phyloP scores from a whole-genome alignment of 2,329 filamentous ascomycete genomes.

The Cytospora mali region DNA sequence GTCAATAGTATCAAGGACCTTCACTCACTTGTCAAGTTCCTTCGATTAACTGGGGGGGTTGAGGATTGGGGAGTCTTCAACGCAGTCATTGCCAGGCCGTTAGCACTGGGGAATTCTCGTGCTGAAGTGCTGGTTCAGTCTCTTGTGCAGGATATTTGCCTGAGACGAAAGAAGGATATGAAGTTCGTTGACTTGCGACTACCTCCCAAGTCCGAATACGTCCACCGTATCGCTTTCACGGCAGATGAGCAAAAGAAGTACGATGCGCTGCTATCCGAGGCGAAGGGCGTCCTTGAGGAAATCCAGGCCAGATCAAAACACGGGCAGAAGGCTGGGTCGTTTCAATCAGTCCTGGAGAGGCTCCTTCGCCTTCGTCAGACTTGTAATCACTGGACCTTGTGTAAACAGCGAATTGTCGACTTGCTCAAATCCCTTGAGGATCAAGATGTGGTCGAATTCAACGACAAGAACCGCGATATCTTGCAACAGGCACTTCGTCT shows the following conservation, averaged over 20 bases:
- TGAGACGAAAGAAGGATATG: conserved; percentile 87
- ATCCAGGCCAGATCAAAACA: conserved; percentile 52
- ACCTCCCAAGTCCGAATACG: conserved; percentile 75
- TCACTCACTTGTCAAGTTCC: conserved; percentile 77
- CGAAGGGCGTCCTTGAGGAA: conserved; percentile 68
- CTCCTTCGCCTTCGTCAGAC: conserved; percentile 79
- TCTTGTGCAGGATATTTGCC: conserved; percentile 78
- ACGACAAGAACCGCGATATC: conserved; percentile 69
- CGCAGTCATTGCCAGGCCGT: conserved; percentile 67
- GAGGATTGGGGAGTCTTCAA: conserved; percentile 76
- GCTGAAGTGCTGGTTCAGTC: conserved; percentile 70
- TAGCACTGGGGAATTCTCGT: conserved; percentile 58
- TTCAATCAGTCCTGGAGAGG: conserved; percentile 77
- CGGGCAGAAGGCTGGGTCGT: conserved; percentile 54
- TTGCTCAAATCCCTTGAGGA: conserved; percentile 70
- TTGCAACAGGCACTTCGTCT: conserved; percentile 77
- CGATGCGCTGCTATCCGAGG: conserved; percentile 71
- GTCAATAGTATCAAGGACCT: conserved; percentile 82
- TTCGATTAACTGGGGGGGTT: conserved; percentile 74
- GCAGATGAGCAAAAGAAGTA: conserved; percentile 77
- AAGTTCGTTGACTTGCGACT: conserved; percentile 80
- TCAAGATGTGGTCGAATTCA: conserved; percentile 69
- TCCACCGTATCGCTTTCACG: conserved; percentile 74
- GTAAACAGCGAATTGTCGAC: conserved; percentile 72
- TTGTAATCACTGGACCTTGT: conserved; percentile 87